These are phyloP conservation scores for Agrocybe chaxingu DNA, from an alignment of 768 basidiomycete genomes.

Conservation along the genomic window DNA sequence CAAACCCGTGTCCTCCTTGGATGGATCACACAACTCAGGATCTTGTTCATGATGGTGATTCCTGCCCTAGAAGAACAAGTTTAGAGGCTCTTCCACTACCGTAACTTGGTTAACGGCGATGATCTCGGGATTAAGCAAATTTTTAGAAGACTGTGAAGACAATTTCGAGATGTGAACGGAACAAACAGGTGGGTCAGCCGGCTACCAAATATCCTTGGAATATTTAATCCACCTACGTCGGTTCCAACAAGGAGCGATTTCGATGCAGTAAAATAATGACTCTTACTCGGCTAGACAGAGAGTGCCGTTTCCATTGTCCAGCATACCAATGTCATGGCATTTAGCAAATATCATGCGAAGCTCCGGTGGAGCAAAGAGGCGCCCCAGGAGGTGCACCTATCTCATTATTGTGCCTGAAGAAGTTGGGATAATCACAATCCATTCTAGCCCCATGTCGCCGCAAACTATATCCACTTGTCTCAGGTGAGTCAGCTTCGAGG, in stretches of 20 bases:
- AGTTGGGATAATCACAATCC: too few species aligned
- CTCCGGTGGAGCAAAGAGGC: neutral
- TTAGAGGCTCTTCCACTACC: conserved; percentile 42
- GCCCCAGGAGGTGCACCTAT: conserved; percentile 28
- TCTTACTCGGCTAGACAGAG: conserved; percentile 47
- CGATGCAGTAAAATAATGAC: conserved; percentile 50
- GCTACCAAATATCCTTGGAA: neutral
- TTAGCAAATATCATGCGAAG: neutral
- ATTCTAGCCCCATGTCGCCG: too few species aligned
- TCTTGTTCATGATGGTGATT: conserved; percentile 38
- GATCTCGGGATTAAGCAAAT: conserved; percentile 48
- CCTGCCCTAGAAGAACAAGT: conserved; percentile 57
- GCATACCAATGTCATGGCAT: conserved; percentile 13
- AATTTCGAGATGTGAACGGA: conserved; percentile 15
- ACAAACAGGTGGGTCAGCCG: neutral
- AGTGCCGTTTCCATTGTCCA: conserved; percentile 47
- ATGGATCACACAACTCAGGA: conserved; percentile 12
- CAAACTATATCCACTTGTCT: too few species aligned
- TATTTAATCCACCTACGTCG: conserved; percentile 26
- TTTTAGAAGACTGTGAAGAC: conserved; percentile 34
- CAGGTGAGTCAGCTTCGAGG: too few species aligned
- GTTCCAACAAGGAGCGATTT: conserved; percentile 53
- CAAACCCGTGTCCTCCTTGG: conserved; percentile 14
- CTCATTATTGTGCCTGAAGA: conserved; percentile 41
- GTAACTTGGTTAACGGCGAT: conserved; percentile 58